phyloP scores from a whole-genome alignment of 192 early-diverging fungal species.

The Entomortierella chlamydospora region DNA sequence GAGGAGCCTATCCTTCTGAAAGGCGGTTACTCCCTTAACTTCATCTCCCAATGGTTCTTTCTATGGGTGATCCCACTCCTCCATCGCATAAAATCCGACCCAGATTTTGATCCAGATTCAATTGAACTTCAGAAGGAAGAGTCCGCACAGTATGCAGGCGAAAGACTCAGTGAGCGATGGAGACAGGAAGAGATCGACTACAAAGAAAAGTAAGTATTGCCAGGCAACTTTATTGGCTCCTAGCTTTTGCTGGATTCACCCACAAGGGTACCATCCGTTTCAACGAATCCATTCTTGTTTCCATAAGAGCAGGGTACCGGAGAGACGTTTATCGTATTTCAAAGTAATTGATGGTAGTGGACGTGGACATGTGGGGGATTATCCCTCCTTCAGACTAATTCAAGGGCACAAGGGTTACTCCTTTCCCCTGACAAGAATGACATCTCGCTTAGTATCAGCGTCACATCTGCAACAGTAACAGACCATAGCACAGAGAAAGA shows the following conservation, averaged over 20 bases:
- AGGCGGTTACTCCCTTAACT: conserved; percentile 55
- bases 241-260: not conserved
- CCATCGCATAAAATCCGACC: conserved; percentile 29
- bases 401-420: not conserved
- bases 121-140: conserved; percentile 67
- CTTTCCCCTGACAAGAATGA: not conserved
- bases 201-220: conserved; percentile 57
- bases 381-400: not conserved
- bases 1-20: conserved; percentile 27
- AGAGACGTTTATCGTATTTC: not conserved
- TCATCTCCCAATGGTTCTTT: conserved; percentile 70
- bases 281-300: not conserved
- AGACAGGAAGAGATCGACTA: conserved; percentile 52
- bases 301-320: not conserved
- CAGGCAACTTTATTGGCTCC: not conserved
- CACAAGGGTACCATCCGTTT: conserved; percentile 5
- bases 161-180: conserved; percentile 63
- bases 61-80: conserved; percentile 72
- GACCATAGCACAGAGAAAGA: too few species aligned
- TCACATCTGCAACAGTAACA: too few species aligned
- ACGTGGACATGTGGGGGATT: too few species aligned
- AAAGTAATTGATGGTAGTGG: not conserved
- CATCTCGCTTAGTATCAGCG: too few species aligned
- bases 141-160: conserved; percentile 64
- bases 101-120: conserved; percentile 59